Percentiles rank a stretch among this genome's conserved stretches.
Evolutionary conservation across 2,329 filamentous ascomycete species (phyloP).

Genomic region (Alternaria arborescens): DNA sequence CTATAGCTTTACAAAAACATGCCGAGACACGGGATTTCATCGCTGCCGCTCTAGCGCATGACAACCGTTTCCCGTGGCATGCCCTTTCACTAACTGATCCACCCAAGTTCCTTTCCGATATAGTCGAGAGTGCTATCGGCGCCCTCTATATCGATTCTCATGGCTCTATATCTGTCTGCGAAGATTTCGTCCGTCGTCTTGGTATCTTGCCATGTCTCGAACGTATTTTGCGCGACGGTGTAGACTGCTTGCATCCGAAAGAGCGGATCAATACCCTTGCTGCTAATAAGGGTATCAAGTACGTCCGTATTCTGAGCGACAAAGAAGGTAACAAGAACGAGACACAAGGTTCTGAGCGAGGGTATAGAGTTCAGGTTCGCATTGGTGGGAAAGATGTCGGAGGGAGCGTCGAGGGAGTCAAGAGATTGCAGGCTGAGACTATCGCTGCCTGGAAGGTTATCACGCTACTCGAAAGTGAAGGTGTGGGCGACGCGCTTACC

Average conservation of each 20-base stretch:
- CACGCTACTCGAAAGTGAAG: constrained; percentile 29
- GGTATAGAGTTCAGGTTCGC: constrained; percentile 45
- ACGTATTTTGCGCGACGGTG: constrained; percentile 62
- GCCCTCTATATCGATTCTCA: constrained; percentile 81
- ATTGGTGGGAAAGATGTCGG: constrained; percentile 48
- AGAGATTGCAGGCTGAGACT: constrained; percentile 50
- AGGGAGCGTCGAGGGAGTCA: constrained; percentile 43
- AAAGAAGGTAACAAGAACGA: constrained; percentile 8
- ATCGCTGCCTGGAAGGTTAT: constrained; percentile 49
- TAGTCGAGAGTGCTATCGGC: constrained; percentile 82
- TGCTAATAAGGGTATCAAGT: constrained; percentile 62
- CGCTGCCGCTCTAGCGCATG: constrained; percentile 58
- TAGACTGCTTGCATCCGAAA: constrained; percentile 70
- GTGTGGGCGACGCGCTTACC: not conserved
- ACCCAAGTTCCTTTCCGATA: constrained; percentile 43
- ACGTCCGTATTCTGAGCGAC: constrained; percentile 50
- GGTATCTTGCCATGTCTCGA: constrained; percentile 72
- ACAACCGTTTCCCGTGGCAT: constrained; percentile 76
- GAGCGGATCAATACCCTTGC: constrained; percentile 71
- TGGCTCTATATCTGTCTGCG: constrained; percentile 57
- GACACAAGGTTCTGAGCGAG: not conserved
- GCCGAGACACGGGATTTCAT: constrained; percentile 60
- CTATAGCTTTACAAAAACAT: constrained; percentile 58
- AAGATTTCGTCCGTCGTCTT: constrained; percentile 66
- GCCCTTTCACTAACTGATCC: constrained; percentile 66